These are phyloP conservation scores for Kickxella alabastrina DNA, from an alignment of 192 early-diverging fungal genomes.

Conservation along the genomic window DNA sequence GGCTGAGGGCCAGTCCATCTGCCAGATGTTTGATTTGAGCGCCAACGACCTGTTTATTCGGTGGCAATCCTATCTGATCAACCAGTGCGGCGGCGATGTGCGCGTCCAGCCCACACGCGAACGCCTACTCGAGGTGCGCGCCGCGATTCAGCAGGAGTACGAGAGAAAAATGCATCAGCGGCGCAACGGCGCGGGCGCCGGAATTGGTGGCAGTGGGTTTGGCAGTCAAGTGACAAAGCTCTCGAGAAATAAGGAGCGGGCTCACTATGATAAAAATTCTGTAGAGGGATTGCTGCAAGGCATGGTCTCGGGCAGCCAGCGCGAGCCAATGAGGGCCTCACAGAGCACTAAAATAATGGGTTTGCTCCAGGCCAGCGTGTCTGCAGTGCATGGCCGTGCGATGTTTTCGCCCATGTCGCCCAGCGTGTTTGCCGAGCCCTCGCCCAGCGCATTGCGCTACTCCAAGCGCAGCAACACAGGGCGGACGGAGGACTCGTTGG, in stretches of 20 bases:
- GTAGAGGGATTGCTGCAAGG: constrained; percentile 45
- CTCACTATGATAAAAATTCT: constrained; percentile 46
- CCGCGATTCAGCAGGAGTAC: constrained; percentile 29
- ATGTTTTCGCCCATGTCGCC: constrained; percentile 39
- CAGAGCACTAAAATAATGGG: constrained; percentile 37
- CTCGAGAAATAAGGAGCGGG: constrained; percentile 34
- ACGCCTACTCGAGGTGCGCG: constrained; percentile 37
- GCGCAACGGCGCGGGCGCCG: neutral
- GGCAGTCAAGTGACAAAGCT: constrained; percentile 24
- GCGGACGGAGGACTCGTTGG: constrained; percentile 29
- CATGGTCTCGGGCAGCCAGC: constrained; percentile 35
- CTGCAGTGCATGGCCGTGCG: constrained; percentile 5
- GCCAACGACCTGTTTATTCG: constrained; percentile 44
- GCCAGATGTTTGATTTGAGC: constrained; percentile 32
- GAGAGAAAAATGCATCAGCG: constrained; percentile 36
- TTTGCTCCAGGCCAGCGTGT: constrained; percentile 16
- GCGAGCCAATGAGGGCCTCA: constrained; percentile 23
- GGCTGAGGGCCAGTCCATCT: constrained; percentile 40
- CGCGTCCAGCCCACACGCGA: constrained; percentile 40
- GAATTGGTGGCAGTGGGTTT: neutral
- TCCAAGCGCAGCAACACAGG: constrained; percentile 36
- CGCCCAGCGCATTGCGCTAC: constrained; percentile 43
- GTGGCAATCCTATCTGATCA: constrained; percentile 48
- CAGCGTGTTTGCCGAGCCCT: constrained; percentile 47
- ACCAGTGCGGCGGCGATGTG: constrained; percentile 32